Evolutionary conservation across 768 basidiomycete species (phyloP).

Genomic region (Lentinula guzmanii): DNA sequence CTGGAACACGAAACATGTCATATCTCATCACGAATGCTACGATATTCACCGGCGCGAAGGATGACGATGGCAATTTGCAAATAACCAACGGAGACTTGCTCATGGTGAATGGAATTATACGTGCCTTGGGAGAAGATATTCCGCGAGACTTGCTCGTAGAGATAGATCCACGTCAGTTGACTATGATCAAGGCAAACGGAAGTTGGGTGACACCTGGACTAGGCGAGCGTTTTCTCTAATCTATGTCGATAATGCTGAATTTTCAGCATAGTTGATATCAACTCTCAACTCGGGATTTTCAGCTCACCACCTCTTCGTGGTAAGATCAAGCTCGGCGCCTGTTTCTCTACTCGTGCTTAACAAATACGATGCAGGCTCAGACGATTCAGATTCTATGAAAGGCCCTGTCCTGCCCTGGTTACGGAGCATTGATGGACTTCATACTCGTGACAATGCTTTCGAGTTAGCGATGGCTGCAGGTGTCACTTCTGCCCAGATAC

Average conservation of each 20-base stretch:
- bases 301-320: slow-evolving; percentile 49
- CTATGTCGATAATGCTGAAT: slow-evolving; percentile 16
- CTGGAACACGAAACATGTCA: slow-evolving; percentile 45
- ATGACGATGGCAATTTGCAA: slow-evolving; percentile 46
- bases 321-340: slow-evolving; percentile 17
- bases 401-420: slow-evolving; percentile 75
- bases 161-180: slow-evolving; percentile 28
- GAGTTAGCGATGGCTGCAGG: slow-evolving; percentile 78
- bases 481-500: slow-evolving; percentile 76
- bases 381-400: slow-evolving; percentile 59
- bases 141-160: slow-evolving; percentile 21
- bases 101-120: slow-evolving; percentile 61
- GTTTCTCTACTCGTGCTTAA: neutral
- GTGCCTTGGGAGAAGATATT: slow-evolving; percentile 49
- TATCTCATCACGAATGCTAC: slow-evolving; percentile 70
- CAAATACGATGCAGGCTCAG: slow-evolving; percentile 27
- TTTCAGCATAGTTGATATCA: slow-evolving; percentile 46
- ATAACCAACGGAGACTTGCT: slow-evolving; percentile 41
- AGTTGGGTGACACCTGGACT: slow-evolving; percentile 66
- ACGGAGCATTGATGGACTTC: slow-evolving; percentile 76
- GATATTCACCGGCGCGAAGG: slow-evolving; percentile 55
- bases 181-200: slow-evolving; percentile 53
- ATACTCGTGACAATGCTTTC: slow-evolving; percentile 79
- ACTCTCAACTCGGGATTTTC: slow-evolving; percentile 76
- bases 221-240: slow-evolving; percentile 29